Percentiles rank a stretch among this genome's conserved stretches.
Evolutionary conservation across 208 protist genomes (phyloP).

Genomic region (Trypanosoma caninum): DNA sequence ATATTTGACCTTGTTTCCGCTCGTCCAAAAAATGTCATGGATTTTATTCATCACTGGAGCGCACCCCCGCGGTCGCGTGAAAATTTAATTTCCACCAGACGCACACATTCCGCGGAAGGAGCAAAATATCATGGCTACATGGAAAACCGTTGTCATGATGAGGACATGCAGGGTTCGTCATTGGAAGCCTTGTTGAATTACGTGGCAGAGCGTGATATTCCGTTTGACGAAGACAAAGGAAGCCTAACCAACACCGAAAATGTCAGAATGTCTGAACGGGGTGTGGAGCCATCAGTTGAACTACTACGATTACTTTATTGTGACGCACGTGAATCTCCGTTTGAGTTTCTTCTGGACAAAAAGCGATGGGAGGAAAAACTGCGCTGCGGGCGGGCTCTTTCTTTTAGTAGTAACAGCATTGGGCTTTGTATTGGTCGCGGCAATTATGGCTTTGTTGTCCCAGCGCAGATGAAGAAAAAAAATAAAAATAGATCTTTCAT

Average conservation of each 20-base stretch:
- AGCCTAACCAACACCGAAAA: neutral
- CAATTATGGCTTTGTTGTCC: slow-evolving; percentile 24
- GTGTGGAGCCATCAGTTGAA: neutral
- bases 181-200: too few species aligned
- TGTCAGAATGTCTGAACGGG: neutral
- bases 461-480: neutral
- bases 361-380: neutral
- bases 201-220: too few species aligned
- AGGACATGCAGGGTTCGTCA: too few species aligned
- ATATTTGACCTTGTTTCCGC: slow-evolving; percentile 11
- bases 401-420: neutral
- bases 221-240: neutral
- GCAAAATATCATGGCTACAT: too few species aligned
- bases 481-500: neutral
- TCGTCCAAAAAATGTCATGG: slow-evolving; percentile 11
- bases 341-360: slow-evolving; percentile 2
- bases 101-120: too few species aligned
- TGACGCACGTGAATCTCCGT: slow-evolving; percentile 10
- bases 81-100: too few species aligned
- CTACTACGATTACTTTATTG: neutral
- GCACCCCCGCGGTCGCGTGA: neutral
- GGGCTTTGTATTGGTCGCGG: slow-evolving; percentile 8
- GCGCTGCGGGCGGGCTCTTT: neutral
- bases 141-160: too few species aligned
- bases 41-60: slow-evolving; percentile 23